phyloP scores from a whole-genome alignment of 306 rosid genomes.

The Cucumis melo region DNA sequence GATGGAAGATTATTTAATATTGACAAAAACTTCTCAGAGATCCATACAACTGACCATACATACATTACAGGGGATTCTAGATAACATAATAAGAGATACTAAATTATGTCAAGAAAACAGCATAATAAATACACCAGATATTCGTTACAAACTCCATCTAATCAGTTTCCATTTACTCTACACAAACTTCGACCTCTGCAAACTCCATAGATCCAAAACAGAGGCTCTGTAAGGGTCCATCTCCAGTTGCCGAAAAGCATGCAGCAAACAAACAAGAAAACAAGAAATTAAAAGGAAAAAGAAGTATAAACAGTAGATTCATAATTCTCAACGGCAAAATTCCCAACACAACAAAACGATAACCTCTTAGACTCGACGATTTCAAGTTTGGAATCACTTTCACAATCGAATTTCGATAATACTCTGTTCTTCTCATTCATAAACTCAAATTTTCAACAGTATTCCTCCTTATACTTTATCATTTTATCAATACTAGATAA shows the following conservation, averaged over 20 bases:
- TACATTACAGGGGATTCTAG: background rate
- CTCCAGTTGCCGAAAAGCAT: background rate
- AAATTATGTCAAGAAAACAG: background rate
- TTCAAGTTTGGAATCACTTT: constrained; percentile 11
- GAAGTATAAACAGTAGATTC: background rate
- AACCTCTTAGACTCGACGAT: constrained; percentile 3
- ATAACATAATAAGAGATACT: background rate
- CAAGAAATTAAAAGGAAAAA: background rate
- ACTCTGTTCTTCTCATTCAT: background rate
- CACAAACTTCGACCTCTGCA: background rate
- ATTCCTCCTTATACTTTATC: background rate
- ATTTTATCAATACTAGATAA: background rate
- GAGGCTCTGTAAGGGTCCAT: background rate
- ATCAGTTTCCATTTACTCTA: background rate
- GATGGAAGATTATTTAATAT: background rate
- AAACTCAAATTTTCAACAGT: constrained; percentile 6
- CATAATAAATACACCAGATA: background rate
- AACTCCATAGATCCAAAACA: constrained; percentile 4
- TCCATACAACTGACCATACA: background rate
- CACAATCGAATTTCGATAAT: background rate
- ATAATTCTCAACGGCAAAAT: background rate
- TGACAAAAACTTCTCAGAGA: background rate
- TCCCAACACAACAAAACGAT: background rate
- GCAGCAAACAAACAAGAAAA: constrained; percentile 16
- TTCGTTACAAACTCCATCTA: background rate